Evolutionary conservation across 345 rosid genomes (phyloP), one percentile per base, ranked within the genome.

Genomic region (Cardamine resedifolia): DNA sequence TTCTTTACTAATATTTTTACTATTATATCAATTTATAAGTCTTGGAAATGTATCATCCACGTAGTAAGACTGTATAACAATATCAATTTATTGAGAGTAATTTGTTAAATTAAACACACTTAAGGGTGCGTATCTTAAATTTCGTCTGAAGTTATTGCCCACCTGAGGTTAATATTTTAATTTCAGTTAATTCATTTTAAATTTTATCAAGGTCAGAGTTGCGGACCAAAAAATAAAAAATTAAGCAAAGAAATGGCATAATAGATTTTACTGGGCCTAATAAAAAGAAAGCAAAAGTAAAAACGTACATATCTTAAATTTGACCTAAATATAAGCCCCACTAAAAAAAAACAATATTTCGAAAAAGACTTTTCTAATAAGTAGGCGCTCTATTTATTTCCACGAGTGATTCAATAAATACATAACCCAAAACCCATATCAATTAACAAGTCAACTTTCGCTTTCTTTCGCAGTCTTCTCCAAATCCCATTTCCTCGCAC

Each of bases 331-430:
- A 44, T 4, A 73, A 26, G 59, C 23, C 66, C 59, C 71, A 53
- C 0, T 0, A 15, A 2, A 41, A 26, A 41, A 14, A n/a, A 15
- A 27, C 7, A 30, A 5, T 0, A 30, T 28, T 56, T 62, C 47
- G 55, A 59, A 34, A 36, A 49, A 15, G 62, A 62, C 58, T 61
- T 61, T 68, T 52, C 64, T 53, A 61, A 44, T 34, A 61, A 62
- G 58, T 45, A 68, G 70, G 59, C 74, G 74, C 34, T 58, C 10
- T 4, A 51, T 9, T 1, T 7, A 34, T 28, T 28, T 33, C 10
- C 6, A 28, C 7, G 7, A 21, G 63, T 72, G 56, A 64, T 56
- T 73, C 65, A 58, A 64, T 73, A 73, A 49, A 66, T 56, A 74
- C 59, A 66, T 18, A 56, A 3, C 43, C 58, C 72, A 18, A 34